Conservation (phyloP, 1,139 yeast species). For the Taphrina wiesneri region DNA sequence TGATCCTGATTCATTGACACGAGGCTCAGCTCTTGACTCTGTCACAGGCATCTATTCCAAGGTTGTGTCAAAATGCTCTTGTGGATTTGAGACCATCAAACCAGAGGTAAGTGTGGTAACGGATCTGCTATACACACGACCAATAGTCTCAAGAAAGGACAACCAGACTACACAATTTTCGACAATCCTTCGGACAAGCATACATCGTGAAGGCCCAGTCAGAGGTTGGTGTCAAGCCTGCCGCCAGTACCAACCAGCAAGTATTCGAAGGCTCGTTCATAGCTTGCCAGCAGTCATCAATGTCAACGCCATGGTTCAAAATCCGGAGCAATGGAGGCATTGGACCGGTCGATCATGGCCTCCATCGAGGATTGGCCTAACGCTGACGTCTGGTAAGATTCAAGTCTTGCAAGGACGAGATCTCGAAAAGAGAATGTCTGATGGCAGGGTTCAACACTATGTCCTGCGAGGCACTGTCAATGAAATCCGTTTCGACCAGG, state of each 20-base stretch:
- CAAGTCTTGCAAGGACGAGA: slow-evolving; percentile 35
- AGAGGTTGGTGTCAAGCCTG: slow-evolving; percentile 36
- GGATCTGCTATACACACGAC: slow-evolving; percentile 39
- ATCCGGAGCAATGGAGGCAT: slow-evolving; percentile 41
- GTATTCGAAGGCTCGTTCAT: slow-evolving; percentile 48
- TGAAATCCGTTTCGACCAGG: slow-evolving; percentile 45
- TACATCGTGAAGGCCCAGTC: slow-evolving; percentile 35
- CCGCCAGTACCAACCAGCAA: slow-evolving; percentile 34
- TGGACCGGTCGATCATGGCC: slow-evolving; percentile 38
- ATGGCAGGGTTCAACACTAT: slow-evolving; percentile 39
- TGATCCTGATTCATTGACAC: slow-evolving; percentile 47
- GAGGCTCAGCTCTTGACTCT: slow-evolving; percentile 16
- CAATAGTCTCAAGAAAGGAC: slow-evolving; percentile 19
- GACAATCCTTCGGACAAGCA: slow-evolving; percentile 34
- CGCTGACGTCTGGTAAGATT: slow-evolving; percentile 27
- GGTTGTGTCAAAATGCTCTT: slow-evolving; percentile 40
- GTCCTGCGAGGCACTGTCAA: slow-evolving; percentile 47
- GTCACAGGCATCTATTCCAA: slow-evolving; percentile 47
- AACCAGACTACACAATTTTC: slow-evolving; percentile 34
- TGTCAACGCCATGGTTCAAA: slow-evolving; percentile 56
- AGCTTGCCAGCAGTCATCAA: slow-evolving; percentile 68
- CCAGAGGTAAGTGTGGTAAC: slow-evolving; percentile 38
- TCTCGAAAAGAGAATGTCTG: slow-evolving; percentile 32
- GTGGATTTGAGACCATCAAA: slow-evolving; percentile 38
- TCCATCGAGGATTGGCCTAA: slow-evolving; percentile 34